Base-by-base conservation (phyloP, 2,329 filamentous ascomycete genomes). In the Curvularia verruculosa region DNA sequence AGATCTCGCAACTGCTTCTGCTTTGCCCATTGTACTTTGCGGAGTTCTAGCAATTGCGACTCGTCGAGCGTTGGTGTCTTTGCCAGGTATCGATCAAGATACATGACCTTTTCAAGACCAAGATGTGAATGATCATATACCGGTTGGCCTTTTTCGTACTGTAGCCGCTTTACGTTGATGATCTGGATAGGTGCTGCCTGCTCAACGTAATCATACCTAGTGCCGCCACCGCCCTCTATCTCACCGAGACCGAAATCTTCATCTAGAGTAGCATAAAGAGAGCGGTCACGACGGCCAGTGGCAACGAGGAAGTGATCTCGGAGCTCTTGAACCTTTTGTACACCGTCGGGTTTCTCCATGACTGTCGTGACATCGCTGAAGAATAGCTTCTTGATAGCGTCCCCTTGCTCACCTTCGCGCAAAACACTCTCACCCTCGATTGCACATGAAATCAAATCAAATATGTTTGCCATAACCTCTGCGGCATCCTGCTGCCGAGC, bases 381-480 rank as follows among this genome's bases (percentile, higher is more conserved):
- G 59, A 75, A 77, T 8, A 73, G 61, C 29, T 68, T 68, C 76
- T 92, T 92, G 60, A 96, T 86, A 54, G 86, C 83, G 72, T 98
- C 95, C 19, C 87, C 79, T 75, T 97, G 94, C 62, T 96, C 89
- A 3, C 89, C 89, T 43, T 87, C 84, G 6, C 83, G 78, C 55
- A 91, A 86, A 31, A 85, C 80, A 3, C 83, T 84, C n/a, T 83
- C 84, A 5, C 91, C 85, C 55, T 84, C 87, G 70, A 98, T 93
- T 2, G 94, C 93, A 50, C 91, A 92, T 69, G 95, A 90, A n/a
- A 97, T 82, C 49, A 95, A 89, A 70, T 94, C 92, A 56, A 97
- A 86, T 24, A 96, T 90, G 68, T 94, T 95, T 56, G 92, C 92
- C 79, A 97, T 93, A 44, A 97, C 94, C 76, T 99, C 95, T 12